Percentiles rank a stretch among this genome's conserved stretches.
These are phyloP conservation scores for Aureoboletus auriporus DNA, from an alignment of 768 basidiomycete genomes.

Conservation along the genomic window DNA sequence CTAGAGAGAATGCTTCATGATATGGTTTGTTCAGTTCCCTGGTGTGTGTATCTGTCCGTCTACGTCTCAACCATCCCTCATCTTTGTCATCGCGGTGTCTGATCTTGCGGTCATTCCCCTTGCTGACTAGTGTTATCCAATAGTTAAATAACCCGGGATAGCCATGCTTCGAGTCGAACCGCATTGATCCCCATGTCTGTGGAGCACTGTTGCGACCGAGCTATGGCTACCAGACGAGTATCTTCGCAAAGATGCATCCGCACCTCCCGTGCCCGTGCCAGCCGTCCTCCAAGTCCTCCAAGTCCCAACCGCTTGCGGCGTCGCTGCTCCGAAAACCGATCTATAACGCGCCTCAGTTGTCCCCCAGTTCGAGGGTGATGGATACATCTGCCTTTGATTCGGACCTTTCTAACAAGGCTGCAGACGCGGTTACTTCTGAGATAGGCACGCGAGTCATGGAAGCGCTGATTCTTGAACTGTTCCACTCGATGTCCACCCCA, in stretches of 20 bases:
- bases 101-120: too few relatives aligned
- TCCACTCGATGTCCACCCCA: constrained; percentile 35
- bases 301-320: constrained; percentile 28
- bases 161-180: constrained; percentile 41
- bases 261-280: constrained; percentile 20
- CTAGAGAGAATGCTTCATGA: too few relatives aligned
- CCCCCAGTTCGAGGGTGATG: constrained; percentile 51
- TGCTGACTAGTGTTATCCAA: too few relatives aligned
- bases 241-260: constrained; percentile 48
- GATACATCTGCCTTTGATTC: constrained; percentile 60
- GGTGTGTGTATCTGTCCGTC: too few relatives aligned
- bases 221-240: constrained; percentile 65
- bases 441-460: constrained; percentile 15
- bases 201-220: constrained; percentile 65
- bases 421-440: constrained; percentile 43
- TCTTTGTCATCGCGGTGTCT: too few relatives aligned
- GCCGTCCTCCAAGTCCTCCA: constrained; percentile 24
- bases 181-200: constrained; percentile 61
- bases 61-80: too few relatives aligned
- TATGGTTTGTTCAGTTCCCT: too few relatives aligned
- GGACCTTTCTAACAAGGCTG: constrained; percentile 45
- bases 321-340: constrained; percentile 39
- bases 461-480: constrained; percentile 45
- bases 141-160: too few relatives aligned
- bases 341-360: constrained; percentile 38